phyloP scores from a whole-genome alignment of 345 rosid genomes.

The Melastoma malabathricum region DNA sequence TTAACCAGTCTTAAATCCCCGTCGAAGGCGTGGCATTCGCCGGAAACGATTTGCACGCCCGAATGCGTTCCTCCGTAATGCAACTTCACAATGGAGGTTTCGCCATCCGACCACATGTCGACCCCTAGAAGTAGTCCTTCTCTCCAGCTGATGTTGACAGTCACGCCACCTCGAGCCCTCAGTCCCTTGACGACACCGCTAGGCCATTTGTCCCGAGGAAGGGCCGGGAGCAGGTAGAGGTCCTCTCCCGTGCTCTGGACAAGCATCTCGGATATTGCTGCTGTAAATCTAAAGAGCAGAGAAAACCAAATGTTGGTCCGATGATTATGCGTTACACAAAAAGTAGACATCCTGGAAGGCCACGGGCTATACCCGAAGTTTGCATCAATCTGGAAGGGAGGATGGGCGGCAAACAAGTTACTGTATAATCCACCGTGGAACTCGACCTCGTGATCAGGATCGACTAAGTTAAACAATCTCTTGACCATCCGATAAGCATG shows the following conservation, averaged over 20 bases:
- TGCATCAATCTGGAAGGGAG: constrained; percentile 98
- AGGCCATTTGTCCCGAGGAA: constrained; percentile 68
- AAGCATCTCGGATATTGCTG: constrained; percentile 73
- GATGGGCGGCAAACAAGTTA: constrained; percentile 86
- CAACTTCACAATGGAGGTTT: constrained; percentile 20
- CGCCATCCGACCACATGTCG: constrained; percentile 34
- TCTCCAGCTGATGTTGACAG: constrained; percentile 55
- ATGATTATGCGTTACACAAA: too few species aligned
- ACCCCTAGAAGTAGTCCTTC: constrained; percentile 66
- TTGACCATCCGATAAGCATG: constrained; percentile 66
- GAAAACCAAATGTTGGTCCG: not conserved
- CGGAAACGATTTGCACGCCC: constrained; percentile 24
- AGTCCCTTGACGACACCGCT: constrained; percentile 61
- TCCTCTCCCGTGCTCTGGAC: constrained; percentile 70
- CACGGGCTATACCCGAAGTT: constrained; percentile 62
- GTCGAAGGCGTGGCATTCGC: constrained; percentile 40
- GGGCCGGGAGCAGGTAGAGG: constrained; percentile 71
- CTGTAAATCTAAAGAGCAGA: constrained; percentile 36
- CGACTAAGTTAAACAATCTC: constrained; percentile 58
- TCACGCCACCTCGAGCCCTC: constrained; percentile 66
- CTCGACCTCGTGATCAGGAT: constrained; percentile 46
- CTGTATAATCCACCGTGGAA: constrained; percentile 77
- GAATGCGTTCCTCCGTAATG: constrained; percentile 40
- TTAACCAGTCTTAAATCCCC: constrained; percentile 30
- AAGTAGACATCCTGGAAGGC: too few species aligned